Conservation (phyloP, 208 protist genomes). For the Spongospora subterranea region DNA sequence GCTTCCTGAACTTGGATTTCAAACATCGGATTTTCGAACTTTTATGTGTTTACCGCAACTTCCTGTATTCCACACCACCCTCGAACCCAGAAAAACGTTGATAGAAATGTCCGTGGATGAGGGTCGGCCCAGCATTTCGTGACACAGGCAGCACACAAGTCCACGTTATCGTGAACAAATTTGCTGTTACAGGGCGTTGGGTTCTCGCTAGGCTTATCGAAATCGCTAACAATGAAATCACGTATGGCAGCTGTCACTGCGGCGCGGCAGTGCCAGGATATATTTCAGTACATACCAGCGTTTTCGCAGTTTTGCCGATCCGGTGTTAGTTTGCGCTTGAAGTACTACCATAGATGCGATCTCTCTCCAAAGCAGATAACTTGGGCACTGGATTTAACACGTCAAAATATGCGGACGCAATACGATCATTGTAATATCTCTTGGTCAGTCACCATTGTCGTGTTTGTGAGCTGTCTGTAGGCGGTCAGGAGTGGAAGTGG, state of each 20-base stretch:
- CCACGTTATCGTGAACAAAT: background rate
- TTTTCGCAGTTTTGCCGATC: background rate
- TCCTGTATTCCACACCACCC: too few species aligned
- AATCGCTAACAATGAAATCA: background rate
- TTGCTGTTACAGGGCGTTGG: background rate
- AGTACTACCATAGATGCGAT: background rate
- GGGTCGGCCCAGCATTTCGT: too few species aligned
- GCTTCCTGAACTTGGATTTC: too few species aligned
- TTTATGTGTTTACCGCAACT: too few species aligned
- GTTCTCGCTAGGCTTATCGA: background rate
- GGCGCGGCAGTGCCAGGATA: background rate
- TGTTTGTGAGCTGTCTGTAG: background rate
- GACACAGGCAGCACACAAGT: too few species aligned
- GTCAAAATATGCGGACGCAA: background rate
- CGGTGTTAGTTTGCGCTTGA: background rate
- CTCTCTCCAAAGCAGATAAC: background rate
- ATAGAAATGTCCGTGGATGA: too few species aligned
- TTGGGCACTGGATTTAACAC: slow-evolving; percentile 24
- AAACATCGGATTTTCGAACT: too few species aligned
- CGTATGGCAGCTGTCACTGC: background rate
- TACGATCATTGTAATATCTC: slow-evolving; percentile 30
- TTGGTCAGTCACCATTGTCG: background rate
- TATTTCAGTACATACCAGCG: background rate
- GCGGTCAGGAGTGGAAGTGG: slow-evolving; percentile 46
- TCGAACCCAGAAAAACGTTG: too few species aligned